Evolutionary conservation across 345 rosid genomes (phyloP).

Genomic region (Salix viminalis): DNA sequence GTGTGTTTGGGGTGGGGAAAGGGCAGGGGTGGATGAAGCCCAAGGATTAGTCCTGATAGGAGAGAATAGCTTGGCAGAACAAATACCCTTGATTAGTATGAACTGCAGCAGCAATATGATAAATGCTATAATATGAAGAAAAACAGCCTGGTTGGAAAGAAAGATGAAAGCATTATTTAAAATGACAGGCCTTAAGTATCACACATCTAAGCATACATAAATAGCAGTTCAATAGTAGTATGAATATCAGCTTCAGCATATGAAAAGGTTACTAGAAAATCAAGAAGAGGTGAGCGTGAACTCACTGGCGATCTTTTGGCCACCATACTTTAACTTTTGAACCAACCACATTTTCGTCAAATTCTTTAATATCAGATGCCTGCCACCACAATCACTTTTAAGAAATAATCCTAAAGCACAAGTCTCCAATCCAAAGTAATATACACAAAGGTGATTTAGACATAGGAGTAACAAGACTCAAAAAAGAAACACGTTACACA

Average conservation of each 20-base stretch:
- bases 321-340: constrained; percentile 81
- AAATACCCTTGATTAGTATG: background rate
- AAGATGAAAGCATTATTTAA: background rate
- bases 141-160: background rate
- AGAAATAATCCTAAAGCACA: constrained; percentile 9
- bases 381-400: constrained; percentile 30
- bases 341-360: constrained; percentile 60
- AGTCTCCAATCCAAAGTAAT: constrained; percentile 1
- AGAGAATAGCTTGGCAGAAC: background rate
- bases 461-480: background rate
- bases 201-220: background rate
- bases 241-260: background rate
- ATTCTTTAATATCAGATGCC: constrained; percentile 47
- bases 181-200: background rate
- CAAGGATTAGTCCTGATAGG: background rate
- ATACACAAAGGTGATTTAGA: background rate
- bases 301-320: constrained; percentile 79
- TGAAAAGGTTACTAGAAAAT: background rate
- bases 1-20: too few relatives aligned
- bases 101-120: background rate
- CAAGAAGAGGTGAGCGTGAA: background rate
- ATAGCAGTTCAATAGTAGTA: background rate
- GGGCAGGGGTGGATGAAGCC: background rate
- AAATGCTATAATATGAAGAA: background rate
- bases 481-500: background rate